Evolutionary conservation across 2,329 filamentous ascomycete species (phyloP).

Genomic region (Fragosphaeria purpurea): DNA sequence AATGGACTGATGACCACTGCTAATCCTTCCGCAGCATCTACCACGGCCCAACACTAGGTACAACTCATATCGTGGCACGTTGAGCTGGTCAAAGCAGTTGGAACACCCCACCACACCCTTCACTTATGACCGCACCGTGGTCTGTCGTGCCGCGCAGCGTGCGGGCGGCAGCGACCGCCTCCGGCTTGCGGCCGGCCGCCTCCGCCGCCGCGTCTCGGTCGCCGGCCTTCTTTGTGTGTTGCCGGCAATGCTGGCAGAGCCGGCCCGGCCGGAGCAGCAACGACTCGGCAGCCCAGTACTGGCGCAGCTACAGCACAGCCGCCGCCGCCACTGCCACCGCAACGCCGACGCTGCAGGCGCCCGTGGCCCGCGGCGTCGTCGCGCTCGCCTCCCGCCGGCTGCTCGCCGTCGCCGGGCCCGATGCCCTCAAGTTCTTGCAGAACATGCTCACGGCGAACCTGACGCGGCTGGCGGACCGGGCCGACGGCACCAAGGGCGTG

Average conservation of each 20-base stretch:
- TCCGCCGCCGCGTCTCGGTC: slow-evolving; percentile 5
- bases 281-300: slow-evolving; percentile 6
- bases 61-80: no score
- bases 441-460: slow-evolving; percentile 74
- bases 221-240: background rate
- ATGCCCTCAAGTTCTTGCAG: slow-evolving; percentile 77
- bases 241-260: background rate
- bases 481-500: slow-evolving; percentile 19
- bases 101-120: no score
- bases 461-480: slow-evolving; percentile 23
- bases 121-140: background rate
- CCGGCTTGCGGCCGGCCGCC: background rate
- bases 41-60: no score
- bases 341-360: slow-evolving; percentile 18
- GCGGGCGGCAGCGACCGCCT: background rate
- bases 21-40: no score
- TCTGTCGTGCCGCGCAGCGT: background rate
- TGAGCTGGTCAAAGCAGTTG: no score
- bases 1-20: no score
- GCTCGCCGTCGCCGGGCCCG: slow-evolving; percentile 67
- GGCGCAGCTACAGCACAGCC: no score
- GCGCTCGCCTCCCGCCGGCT: slow-evolving; percentile 64
- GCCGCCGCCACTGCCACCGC: slow-evolving; percentile 10
- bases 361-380: slow-evolving; percentile 38
- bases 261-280: slow-evolving; percentile 9